Evolutionary conservation across 1,139 yeast species (phyloP).

Genomic region (Geotrichum reessii): DNA sequence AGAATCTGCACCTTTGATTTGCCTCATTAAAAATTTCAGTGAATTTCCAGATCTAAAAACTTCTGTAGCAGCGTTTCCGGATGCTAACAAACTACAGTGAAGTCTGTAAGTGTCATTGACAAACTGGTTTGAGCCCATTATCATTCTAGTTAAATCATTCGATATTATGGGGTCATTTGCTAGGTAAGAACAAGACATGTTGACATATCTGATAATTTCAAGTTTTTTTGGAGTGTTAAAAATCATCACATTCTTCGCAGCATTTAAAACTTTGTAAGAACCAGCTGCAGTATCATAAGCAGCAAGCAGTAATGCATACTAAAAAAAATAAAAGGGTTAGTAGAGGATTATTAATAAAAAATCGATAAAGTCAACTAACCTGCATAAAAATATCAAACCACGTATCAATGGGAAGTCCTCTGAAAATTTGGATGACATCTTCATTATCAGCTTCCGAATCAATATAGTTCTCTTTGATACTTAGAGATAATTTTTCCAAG

Average conservation of each 20-base stretch:
- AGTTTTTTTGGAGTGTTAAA: conserved; percentile 49
- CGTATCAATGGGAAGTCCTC: conserved; percentile 68
- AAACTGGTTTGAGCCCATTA: conserved; percentile 67
- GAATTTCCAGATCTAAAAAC: conserved; percentile 71
- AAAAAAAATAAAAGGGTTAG: not conserved
- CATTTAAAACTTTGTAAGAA: conserved; percentile 64
- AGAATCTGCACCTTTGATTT: conserved; percentile 81
- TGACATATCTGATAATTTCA: conserved; percentile 55
- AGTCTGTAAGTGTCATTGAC: conserved; percentile 62
- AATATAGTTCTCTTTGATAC: conserved; percentile 10
- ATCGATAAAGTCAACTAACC: conserved; percentile 33
- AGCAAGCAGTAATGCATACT: conserved; percentile 53
- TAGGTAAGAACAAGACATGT: conserved; percentile 59
- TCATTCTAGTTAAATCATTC: conserved; percentile 53
- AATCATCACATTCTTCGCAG: conserved; percentile 71
- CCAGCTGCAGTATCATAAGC: conserved; percentile 58
- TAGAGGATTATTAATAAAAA: not conserved
- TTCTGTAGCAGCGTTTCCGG: conserved; percentile 55
- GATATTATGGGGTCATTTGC: conserved; percentile 49
- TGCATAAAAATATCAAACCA: conserved; percentile 87
- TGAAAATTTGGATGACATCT: conserved; percentile 47
- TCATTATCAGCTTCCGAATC: conserved; percentile 51
- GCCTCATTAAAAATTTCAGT: conserved; percentile 84
- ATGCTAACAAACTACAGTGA: conserved; percentile 60
- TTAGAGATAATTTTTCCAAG: conserved; percentile 52